Conservation (phyloP, 75 land plant species). For the Chamaecyparis obtusa region DNA sequence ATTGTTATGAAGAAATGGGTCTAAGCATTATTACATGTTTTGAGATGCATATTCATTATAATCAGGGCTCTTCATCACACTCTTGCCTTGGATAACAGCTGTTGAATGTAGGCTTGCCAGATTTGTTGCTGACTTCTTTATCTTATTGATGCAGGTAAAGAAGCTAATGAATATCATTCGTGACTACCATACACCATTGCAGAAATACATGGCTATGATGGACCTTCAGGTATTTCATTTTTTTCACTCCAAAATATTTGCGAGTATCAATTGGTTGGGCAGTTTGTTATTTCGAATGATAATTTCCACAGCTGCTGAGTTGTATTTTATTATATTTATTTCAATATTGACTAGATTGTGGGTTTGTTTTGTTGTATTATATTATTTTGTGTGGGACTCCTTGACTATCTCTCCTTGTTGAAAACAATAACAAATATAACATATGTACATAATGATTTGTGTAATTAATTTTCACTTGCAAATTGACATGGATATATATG, state of each 20-base stretch:
- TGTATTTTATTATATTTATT: too few species aligned
- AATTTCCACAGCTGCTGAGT: not conserved
- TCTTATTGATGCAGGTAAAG: slow-evolving; percentile 25
- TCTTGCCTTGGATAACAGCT: not conserved
- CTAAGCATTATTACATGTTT: not conserved
- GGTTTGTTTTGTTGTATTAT: not conserved
- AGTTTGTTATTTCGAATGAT: not conserved
- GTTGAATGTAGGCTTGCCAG: not conserved
- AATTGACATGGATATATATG: slow-evolving; percentile 14
- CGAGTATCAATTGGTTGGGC: not conserved
- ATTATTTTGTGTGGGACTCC: not conserved
- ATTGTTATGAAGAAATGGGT: not conserved
- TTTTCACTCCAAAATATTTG: not conserved
- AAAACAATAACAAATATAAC: too few species aligned
- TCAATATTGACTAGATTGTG: not conserved
- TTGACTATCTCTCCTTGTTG: not conserved
- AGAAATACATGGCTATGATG: slow-evolving; percentile 50
- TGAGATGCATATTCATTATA: too few species aligned
- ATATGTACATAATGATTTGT: not conserved
- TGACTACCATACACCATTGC: slow-evolving; percentile 32
- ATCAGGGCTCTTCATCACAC: not conserved
- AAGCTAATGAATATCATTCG: slow-evolving; percentile 34
- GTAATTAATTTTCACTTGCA: slow-evolving; percentile 15
- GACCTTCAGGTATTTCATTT: slow-evolving; percentile 33
- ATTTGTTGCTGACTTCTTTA: not conserved